Evolutionary conservation across 305 asterid species (phyloP), one percentile per base, ranked within the genome.

Genomic region (Fraxinus nigra): DNA sequence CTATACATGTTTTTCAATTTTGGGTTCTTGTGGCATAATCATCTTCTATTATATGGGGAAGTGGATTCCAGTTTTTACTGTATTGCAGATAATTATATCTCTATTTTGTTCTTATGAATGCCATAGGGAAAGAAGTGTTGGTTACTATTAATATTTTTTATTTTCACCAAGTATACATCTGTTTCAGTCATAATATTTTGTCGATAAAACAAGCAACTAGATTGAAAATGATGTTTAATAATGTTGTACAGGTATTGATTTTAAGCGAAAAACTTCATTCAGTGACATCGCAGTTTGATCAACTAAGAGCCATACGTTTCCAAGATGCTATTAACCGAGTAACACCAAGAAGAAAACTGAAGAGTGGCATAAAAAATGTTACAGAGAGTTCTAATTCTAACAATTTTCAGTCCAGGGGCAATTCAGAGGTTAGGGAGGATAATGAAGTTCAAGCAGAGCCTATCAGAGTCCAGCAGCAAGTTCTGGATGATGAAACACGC

Each of bases 271-370:
- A 89, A 88, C 97, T 94, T 80, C 97, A 92, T 83, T 88, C 91
- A 16, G 98, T 94, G 79, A 90, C 99, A 48, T 94, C 98, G 40
- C 90, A 88, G 81, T 96, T 94, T 82, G 99, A 96, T 86, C 91
- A 89, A 85, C 92, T 96, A 78, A 91, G 98, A 88, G 99, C 98
- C 76, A 20, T 94, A 80, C 97, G 96, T 46, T 96, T 93, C 90
- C 99, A 91, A 90, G 97, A 96, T 75, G 95, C 95, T 61, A 91
- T 96, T 79, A 94, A 94, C 86, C 89, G 97, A 77, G 95, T 87
- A 67, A 81, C 93, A 54, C 98, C 98, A 83, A 87, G 97, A 91
- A 91, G 90, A 92, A 96, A 93, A 79, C 87, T 30, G 72, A 93
- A 89, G 85, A 87, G 9, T 72, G 81, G 65, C 75, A 82, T 78